These are phyloP conservation scores for Raffaelea arxii DNA, from an alignment of 2,329 filamentous ascomycete genomes.

Conservation along the genomic window DNA sequence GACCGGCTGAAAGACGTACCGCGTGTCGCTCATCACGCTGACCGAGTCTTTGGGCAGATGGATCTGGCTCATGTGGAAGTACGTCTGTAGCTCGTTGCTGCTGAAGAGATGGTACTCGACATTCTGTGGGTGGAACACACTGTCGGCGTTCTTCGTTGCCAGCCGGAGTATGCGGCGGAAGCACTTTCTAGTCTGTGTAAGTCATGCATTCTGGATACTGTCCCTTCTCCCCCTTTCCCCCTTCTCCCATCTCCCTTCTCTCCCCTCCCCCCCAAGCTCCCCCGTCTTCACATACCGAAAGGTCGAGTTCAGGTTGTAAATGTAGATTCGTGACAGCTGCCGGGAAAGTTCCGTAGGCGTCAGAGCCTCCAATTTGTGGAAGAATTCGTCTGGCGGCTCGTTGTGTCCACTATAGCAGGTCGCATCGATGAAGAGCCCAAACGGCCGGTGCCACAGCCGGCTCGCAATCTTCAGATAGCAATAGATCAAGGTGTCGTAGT, in stretches of 20 bases:
- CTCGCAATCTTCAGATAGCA: constrained; percentile 61
- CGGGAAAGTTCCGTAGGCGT: constrained; percentile 51
- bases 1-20: constrained; percentile 56
- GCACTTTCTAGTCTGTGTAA: constrained; percentile 38
- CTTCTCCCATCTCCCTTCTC: too few species aligned
- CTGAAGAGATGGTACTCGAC: constrained; percentile 57
- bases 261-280: too few species aligned
- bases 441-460: constrained; percentile 59
- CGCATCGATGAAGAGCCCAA: constrained; percentile 58
- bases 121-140: constrained; percentile 53
- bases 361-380: constrained; percentile 52
- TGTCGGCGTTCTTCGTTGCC: constrained; percentile 49
- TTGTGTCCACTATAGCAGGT: constrained; percentile 61
- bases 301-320: constrained; percentile 66
- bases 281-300: constrained; percentile 37
- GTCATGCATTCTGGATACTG: background rate
- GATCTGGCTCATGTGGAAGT: constrained; percentile 57
- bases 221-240: too few species aligned
- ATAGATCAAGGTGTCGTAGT: constrained; percentile 56
- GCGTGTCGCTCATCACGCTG: constrained; percentile 55
- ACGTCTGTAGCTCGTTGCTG: constrained; percentile 54
- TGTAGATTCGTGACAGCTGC: constrained; percentile 52
- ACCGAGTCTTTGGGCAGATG: constrained; percentile 62
- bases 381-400: constrained; percentile 55
- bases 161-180: constrained; percentile 54